These are phyloP conservation scores for Astrothelium subdiscretum DNA, from an alignment of 495 filamentous ascomycete genomes.

Conservation along the genomic window DNA sequence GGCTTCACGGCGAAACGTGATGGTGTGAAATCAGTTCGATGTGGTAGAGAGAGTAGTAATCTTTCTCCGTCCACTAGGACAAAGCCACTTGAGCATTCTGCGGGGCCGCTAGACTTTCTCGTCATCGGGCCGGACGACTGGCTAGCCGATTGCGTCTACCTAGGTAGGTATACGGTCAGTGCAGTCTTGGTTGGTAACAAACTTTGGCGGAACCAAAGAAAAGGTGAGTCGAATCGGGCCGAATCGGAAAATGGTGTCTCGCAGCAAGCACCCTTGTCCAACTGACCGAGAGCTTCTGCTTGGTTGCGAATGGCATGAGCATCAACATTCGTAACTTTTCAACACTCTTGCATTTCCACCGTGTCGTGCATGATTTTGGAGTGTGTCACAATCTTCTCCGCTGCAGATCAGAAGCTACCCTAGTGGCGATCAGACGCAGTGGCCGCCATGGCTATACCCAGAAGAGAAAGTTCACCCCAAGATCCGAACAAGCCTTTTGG, in stretches of 20 bases:
- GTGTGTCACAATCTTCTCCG: not conserved
- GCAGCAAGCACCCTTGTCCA: not conserved
- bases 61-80: not conserved
- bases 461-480: too few relatives aligned
- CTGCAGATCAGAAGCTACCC: not conserved
- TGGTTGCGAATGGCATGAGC: not conserved
- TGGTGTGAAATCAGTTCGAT: not conserved
- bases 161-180: too few relatives aligned
- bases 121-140: not conserved
- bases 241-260: not conserved
- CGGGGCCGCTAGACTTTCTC: not conserved
- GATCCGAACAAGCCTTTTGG: too few relatives aligned
- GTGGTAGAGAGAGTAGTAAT: not conserved
- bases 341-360: not conserved
- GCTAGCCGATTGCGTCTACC: not conserved
- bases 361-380: not conserved
- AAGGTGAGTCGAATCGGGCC: not conserved
- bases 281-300: not conserved
- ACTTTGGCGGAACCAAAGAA: not conserved
- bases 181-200: not conserved
- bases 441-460: not conserved
- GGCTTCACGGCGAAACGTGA: not conserved
- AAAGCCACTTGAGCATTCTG: not conserved
- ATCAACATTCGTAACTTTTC: not conserved
- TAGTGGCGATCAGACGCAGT: not conserved